Evolutionary conservation across 257 asterid species (phyloP).

Genomic region (Nicotiana undulata): DNA sequence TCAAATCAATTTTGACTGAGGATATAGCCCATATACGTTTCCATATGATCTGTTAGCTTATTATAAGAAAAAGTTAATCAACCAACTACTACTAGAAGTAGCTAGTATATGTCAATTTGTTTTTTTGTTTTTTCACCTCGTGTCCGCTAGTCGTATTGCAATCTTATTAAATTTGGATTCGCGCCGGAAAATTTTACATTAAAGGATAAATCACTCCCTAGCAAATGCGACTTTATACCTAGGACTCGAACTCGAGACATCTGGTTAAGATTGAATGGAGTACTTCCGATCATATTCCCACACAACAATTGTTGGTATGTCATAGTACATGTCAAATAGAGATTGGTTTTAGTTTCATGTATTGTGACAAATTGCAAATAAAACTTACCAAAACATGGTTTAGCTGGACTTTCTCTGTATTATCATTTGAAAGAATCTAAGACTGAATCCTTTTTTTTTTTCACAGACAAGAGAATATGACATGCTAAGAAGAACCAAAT

Average conservation of each 20-base stretch:
- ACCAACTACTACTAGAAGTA: neutral
- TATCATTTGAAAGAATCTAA: neutral
- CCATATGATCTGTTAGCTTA: neutral
- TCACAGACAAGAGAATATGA: neutral
- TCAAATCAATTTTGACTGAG: neutral
- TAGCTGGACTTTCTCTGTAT: neutral
- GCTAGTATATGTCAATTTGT: no score
- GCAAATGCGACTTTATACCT: no score
- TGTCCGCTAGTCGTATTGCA: accelerated
- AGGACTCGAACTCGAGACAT: no score
- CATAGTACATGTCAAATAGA: neutral
- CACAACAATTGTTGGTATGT: neutral
- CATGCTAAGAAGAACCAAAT: neutral
- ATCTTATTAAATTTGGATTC: no score
- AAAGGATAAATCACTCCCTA: no score
- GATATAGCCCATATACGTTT: neutral
- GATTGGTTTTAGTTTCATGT: neutral
- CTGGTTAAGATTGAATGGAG: no score
- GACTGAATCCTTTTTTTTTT: neutral
- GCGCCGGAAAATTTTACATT: no score
- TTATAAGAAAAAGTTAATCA: neutral
- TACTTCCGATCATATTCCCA: no score
- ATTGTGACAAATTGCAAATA: neutral
- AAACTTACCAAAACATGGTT: neutral
- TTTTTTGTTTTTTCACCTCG: no score